Evolutionary conservation across 1,284 basidiomycete species (phyloP).

Genomic region (Trichosporon asahii): DNA sequence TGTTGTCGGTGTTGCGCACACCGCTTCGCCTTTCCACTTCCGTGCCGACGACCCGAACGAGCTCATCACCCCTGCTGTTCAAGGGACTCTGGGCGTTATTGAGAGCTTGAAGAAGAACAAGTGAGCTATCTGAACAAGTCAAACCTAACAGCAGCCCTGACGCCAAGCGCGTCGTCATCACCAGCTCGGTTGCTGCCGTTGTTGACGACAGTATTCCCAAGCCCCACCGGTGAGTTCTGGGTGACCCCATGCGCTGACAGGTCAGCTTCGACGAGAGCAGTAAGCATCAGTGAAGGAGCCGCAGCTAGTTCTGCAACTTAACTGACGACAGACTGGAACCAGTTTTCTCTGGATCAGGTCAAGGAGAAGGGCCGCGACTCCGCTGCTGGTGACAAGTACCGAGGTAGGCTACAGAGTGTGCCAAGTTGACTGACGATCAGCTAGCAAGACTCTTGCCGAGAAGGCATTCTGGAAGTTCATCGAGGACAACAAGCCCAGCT

Average conservation of each 20-base stretch:
- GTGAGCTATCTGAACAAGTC: conserved; percentile 36
- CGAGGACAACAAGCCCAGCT: conserved; percentile 58
- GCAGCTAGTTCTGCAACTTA: not conserved
- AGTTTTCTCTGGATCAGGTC: conserved; percentile 56
- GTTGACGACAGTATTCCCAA: conserved; percentile 11
- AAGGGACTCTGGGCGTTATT: conserved; percentile 62
- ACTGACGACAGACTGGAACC: conserved; percentile 61
- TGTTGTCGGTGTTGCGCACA: conserved; percentile 57
- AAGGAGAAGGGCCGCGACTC: conserved; percentile 58
- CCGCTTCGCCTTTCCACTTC: conserved; percentile 38
- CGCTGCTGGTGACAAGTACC: conserved; percentile 53
- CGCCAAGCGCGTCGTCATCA: conserved; percentile 66
- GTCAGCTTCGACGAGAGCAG: conserved; percentile 18
- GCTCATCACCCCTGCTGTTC: conserved; percentile 62
- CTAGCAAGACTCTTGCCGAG: conserved; percentile 66
- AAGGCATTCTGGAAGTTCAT: conserved; percentile 51
- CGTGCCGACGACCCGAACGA: conserved; percentile 51
- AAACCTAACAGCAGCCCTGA: conserved; percentile 38
- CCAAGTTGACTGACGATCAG: not conserved
- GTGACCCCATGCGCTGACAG: not conserved
- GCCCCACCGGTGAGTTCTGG: conserved; percentile 14
- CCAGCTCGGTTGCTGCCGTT: conserved; percentile 30
- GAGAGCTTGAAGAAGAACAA: conserved; percentile 58
- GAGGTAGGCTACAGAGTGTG: conserved; percentile 34
- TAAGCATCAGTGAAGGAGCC: not conserved